Conservation (phyloP, 441 rosid genomes). For the Brassica balearica region DNA sequence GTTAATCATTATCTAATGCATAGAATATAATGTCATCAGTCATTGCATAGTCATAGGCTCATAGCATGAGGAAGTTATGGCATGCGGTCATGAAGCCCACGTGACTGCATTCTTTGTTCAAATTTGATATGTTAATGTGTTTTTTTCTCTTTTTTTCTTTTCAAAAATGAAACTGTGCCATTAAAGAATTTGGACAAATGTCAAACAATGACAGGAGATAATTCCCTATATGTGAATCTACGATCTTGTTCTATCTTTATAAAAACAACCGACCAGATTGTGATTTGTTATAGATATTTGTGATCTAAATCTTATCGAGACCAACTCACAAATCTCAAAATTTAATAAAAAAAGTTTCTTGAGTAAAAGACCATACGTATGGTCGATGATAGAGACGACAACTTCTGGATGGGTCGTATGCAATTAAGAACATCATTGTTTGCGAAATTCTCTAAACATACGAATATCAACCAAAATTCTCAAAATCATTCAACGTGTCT, state of each 20-base stretch:
- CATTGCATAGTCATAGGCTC: background rate
- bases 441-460: constrained; percentile 15
- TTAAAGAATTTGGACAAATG: constrained; percentile 1
- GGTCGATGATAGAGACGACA: constrained; percentile 36
- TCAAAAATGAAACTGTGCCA: background rate
- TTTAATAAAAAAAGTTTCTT: constrained; percentile 5
- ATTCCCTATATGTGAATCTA: constrained; percentile 8
- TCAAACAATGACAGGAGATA: constrained; percentile 23
- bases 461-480: constrained; percentile 37
- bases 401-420: constrained; percentile 31
- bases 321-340: constrained; percentile 28
- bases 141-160: background rate
- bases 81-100: constrained; percentile 1
- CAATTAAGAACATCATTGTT: constrained; percentile 24
- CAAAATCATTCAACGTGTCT: constrained; percentile 23
- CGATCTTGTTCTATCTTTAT: background rate
- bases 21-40: background rate
- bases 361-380: constrained; percentile 15
- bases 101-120: background rate
- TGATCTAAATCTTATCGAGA: constrained; percentile 36
- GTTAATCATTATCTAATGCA: background rate
- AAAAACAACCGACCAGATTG: constrained; percentile 38
- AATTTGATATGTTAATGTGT: background rate
- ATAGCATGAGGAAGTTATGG: constrained; percentile 32
- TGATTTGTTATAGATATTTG: constrained; percentile 26